Base-by-base conservation (phyloP, 495 filamentous ascomycete species). In the Lophium mytilinum region DNA sequence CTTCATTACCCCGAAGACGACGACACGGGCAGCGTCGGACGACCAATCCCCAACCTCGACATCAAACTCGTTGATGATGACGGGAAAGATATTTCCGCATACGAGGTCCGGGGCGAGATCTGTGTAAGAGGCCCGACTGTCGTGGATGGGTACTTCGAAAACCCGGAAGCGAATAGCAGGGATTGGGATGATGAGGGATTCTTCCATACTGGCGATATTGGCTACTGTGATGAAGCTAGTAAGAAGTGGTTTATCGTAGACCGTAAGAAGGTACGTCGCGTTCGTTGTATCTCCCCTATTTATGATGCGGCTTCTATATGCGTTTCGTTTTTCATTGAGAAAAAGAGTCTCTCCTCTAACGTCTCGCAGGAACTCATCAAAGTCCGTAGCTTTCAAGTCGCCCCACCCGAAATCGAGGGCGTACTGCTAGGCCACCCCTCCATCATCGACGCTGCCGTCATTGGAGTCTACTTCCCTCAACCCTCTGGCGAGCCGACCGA, bases 21-120 rank as follows among this genome's bases (percentile, higher is more conserved):
- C 48, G 21, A 37, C 37, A 64, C 62, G 3, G 66, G 66, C 15
- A 62, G 59, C 9, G 67, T 71, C 18, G 69, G 67, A 15, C 53
- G 58, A 1, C 50, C 58, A 19, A 33, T 71, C 12, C 55, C 61
- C 0, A 65, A 67, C 24, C 50, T 56, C 14, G 61, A 68, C 37
- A 34, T 57, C 21, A 68, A 64, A 43, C 39, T 61, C 4, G 58
- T 65, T 6, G 50, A 65, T 33, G 55, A 64, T 33, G 49, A 57
- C 7, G 60, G 59, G 10, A 56, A 52, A 4, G 55, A 67, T 35
- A 45, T 56, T 15, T 40, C 41, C 1, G 49, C 24, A 9, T 37
- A 50, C 37, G 55, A 52, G 14, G 8, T 21, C 9, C 70, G 71
- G n/a, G 53, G 61, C 3, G 61, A 64, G 37, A 18, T 48, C 18